Conservation (phyloP, 306 rosid genomes). For the Biancaea sappan region DNA sequence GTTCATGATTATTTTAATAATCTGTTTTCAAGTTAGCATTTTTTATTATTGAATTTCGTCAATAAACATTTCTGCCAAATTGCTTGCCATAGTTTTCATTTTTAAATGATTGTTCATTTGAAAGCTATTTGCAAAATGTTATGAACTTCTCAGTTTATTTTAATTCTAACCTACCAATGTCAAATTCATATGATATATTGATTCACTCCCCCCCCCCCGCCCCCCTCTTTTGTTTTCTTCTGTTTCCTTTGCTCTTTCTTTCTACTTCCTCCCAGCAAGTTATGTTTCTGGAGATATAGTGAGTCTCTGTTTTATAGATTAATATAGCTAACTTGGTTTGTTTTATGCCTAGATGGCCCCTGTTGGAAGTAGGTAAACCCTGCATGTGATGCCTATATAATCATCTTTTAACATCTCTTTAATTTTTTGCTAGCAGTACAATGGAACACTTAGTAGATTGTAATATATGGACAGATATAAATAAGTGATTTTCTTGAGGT, state of each 20-base stretch:
- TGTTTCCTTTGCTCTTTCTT: background rate
- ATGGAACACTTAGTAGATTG: background rate
- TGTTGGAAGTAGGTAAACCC: background rate
- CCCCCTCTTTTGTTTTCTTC: background rate
- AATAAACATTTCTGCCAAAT: background rate
- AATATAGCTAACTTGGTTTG: background rate
- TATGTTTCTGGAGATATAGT: background rate
- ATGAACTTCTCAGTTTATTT: background rate
- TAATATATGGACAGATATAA: background rate
- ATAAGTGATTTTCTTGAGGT: background rate
- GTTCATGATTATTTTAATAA: background rate
- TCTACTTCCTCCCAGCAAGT: background rate
- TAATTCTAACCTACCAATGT: background rate
- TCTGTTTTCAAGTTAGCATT: background rate
- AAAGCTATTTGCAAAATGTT: background rate
- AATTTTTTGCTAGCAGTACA: background rate
- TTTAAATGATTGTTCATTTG: conserved; percentile 3
- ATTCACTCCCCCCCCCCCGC: background rate
- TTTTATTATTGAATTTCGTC: background rate
- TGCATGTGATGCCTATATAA: no score
- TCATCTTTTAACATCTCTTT: background rate
- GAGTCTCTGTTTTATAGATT: background rate
- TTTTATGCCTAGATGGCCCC: background rate
- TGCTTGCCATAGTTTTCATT: background rate
- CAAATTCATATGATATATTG: background rate